These are phyloP conservation scores for Litsea cubeba DNA, from an alignment of 164 flowering plant species.

Conservation along the genomic window DNA sequence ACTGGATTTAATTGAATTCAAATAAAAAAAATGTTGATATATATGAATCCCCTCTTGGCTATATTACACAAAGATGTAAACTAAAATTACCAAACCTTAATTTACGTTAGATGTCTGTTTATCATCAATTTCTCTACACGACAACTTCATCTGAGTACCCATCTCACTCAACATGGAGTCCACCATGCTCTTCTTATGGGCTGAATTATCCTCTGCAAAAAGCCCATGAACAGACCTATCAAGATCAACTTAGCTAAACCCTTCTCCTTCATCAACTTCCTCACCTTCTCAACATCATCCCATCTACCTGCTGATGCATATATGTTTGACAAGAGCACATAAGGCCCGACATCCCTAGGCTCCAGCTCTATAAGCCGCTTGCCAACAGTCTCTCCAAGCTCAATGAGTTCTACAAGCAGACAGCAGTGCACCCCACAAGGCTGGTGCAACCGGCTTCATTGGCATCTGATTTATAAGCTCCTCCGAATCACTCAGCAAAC, in stretches of 20 bases:
- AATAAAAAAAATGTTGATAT: too few species aligned
- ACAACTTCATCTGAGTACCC: constrained; percentile 38
- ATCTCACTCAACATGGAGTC: constrained; percentile 53
- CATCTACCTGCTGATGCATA: constrained; percentile 61
- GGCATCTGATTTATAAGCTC: constrained; percentile 37
- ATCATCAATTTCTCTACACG: constrained; percentile 9
- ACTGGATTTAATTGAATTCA: too few species aligned
- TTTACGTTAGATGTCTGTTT: neutral
- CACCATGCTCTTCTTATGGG: constrained; percentile 38
- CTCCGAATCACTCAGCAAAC: constrained; percentile 42
- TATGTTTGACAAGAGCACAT: constrained; percentile 47
- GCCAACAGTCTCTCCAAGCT: constrained; percentile 47
- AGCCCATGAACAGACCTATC: too few species aligned
- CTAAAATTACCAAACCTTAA: neutral
- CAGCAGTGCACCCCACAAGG: constrained; percentile 50
- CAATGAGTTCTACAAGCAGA: constrained; percentile 42
- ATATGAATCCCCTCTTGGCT: too few species aligned
- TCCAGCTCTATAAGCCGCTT: constrained; percentile 39
- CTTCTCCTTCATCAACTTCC: constrained; percentile 43
- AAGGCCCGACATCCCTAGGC: constrained; percentile 49
- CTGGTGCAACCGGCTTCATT: constrained; percentile 31
- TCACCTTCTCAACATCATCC: constrained; percentile 57
- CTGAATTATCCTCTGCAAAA: constrained; percentile 23
- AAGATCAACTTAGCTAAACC: too few species aligned
- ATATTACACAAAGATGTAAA: neutral